Evolutionary conservation across 495 filamentous ascomycete species (phyloP).

Genomic region (Aspergillus panamensis): DNA sequence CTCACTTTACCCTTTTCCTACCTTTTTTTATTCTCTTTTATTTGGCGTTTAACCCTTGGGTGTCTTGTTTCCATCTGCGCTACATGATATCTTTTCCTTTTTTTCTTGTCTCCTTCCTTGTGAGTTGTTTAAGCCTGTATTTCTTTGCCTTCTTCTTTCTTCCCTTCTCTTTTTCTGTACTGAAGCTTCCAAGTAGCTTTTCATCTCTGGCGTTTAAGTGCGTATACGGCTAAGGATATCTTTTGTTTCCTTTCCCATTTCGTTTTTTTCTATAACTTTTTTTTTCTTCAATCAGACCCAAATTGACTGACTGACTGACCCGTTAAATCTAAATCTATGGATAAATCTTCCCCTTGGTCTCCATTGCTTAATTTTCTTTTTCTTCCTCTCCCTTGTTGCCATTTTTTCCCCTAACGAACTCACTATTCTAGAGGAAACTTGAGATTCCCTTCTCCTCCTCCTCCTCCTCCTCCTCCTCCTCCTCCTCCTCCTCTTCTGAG

Average conservation of each 20-base stretch:
- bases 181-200: constrained; percentile 2
- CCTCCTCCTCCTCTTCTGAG: too few relatives aligned
- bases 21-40: neutral
- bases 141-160: constrained; percentile 10
- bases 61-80: neutral
- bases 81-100: constrained; percentile 6
- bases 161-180: constrained; percentile 15
- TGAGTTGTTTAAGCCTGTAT: constrained; percentile 9
- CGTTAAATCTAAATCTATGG: neutral
- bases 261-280: neutral
- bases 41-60: constrained; percentile 3
- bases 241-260: neutral
- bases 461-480: too few relatives aligned
- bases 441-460: neutral
- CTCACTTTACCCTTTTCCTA: neutral
- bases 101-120: constrained; percentile 7
- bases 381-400: neutral
- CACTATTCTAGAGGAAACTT: neutral
- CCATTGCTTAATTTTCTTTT: constrained; percentile 1
- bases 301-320: neutral
- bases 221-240: neutral
- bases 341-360: neutral
- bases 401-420: neutral
- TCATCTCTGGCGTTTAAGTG: constrained; percentile 11
- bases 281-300: neutral